Evolutionary conservation across 805 yeast species (phyloP), one percentile per base, ranked within the genome.

Genomic region (Wickerhamomyces hampshirensis): DNA sequence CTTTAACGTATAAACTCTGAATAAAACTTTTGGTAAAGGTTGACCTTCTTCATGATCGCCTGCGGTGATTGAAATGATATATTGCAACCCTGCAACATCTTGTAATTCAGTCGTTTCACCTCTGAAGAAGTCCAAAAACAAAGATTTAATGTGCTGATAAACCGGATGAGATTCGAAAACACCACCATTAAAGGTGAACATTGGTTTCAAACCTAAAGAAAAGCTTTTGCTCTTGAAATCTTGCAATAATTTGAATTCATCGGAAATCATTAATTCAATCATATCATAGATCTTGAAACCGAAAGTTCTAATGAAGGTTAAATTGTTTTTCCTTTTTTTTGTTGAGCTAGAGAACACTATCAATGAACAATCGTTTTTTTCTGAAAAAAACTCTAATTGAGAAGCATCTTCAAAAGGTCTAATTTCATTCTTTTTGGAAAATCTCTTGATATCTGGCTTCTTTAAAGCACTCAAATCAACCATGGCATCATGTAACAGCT

Each of bases 1-100:
- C 59, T 82, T 85, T 52, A 93, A 65, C 53, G 82, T 77, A 61
- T 91, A 93, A 21, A 88, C 97, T 65, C 98, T 77, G 74, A 93
- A 91, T 54, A 87, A 73, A 32, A 93, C 83, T 34, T 72, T 61
- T 13, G 98, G 97, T 46, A 89, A 70, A 28, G 76, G 71, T 42
- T 71, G 71, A 38, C 80, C 70, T 38, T 79, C 79, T 53, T 83
- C 85, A 44, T 77, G 72, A 50, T 84, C 89, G 49, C 84, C 93
- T 38, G 77, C 78, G 13, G 82, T 80, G 37, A 93, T 64, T 4
- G 95, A 75, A 48, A 93, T 87, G 35, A 93, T 82, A 58, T 86
- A 84, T 62, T 93, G 98, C 48, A 93, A 69, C 33, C 97, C 97
- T 2, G 96, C 94, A 30, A 91, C 95, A 59, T 93, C 98, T 55